Conservation (phyloP, 768 basidiomycete genomes). For the Lentinula boryana region DNA sequence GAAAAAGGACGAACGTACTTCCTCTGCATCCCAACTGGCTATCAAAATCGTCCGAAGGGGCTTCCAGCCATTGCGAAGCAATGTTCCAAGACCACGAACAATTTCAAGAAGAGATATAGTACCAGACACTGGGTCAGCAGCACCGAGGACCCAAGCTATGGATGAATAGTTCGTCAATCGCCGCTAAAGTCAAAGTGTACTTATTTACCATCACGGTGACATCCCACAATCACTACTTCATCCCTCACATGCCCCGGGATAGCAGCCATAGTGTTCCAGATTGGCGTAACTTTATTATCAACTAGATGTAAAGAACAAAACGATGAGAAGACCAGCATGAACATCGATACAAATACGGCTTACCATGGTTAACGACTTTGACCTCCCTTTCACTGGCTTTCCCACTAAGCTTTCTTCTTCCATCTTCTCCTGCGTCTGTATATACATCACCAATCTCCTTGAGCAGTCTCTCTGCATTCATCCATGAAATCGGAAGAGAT, state of each 20-base stretch:
- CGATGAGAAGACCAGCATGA: background rate
- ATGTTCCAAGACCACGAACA: constrained; percentile 46
- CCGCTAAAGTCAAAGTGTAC: background rate
- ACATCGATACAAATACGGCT: background rate
- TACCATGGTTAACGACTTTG: constrained; percentile 54
- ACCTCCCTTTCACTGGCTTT: constrained; percentile 30
- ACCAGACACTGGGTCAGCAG: constrained; percentile 50
- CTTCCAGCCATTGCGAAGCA: constrained; percentile 56
- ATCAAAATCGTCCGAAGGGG: constrained; percentile 68
- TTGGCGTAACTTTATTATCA: constrained; percentile 47
- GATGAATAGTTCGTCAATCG: background rate
- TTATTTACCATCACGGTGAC: constrained; percentile 55
- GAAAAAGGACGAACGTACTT: constrained; percentile 26
- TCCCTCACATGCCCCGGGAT: constrained; percentile 61
- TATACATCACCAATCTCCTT: constrained; percentile 34
- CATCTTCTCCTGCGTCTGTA: constrained; percentile 21
- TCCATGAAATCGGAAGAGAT: constrained; percentile 62
- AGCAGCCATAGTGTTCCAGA: constrained; percentile 65
- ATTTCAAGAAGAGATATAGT: constrained; percentile 51
- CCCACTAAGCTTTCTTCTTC: background rate
- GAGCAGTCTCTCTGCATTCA: constrained; percentile 55
- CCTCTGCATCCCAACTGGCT: constrained; percentile 79
- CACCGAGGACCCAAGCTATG: constrained; percentile 40
- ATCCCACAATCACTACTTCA: constrained; percentile 65
- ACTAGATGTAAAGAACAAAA: constrained; percentile 10